A percentile compares a stretch with the other conserved stretches of the same genome.
These are phyloP conservation scores for Aspergillus vadensis DNA, from an alignment of 2,329 filamentous ascomycete genomes.

Conservation along the genomic window DNA sequence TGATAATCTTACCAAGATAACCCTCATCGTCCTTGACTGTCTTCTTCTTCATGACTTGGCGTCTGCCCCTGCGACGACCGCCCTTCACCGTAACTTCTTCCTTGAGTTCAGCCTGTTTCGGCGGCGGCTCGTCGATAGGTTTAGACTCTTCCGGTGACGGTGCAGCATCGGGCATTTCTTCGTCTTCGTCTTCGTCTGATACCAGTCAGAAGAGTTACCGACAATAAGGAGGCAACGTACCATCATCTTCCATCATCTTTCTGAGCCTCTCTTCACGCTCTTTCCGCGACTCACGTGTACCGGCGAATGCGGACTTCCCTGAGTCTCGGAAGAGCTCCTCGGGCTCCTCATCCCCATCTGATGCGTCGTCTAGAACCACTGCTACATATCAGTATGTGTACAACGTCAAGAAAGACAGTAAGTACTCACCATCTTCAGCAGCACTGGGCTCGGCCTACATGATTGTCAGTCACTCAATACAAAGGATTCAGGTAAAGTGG, in stretches of 20 bases:
- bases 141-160: slow-evolving; percentile 41
- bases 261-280: slow-evolving; percentile 67
- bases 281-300: slow-evolving; percentile 53
- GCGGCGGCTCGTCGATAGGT: slow-evolving; percentile 36
- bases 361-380: slow-evolving; percentile 57
- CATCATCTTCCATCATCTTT: slow-evolving; percentile 73
- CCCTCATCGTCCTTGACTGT: slow-evolving; percentile 85
- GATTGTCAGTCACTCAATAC: slow-evolving; percentile 2
- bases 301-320: slow-evolving; percentile 38
- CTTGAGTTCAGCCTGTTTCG: slow-evolving; percentile 53
- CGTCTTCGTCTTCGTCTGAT: slow-evolving; percentile 44
- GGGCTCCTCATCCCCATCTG: slow-evolving; percentile 60
- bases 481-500: slow-evolving; percentile 16
- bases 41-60: slow-evolving; percentile 84
- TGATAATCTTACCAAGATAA: slow-evolving; percentile 69
- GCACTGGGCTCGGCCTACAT: slow-evolving; percentile 40
- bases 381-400: slow-evolving; percentile 31
- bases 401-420: background rate
- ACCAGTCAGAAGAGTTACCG: slow-evolving; percentile 26
- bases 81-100: slow-evolving; percentile 57
- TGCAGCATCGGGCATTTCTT: slow-evolving; percentile 61
- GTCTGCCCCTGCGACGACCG: slow-evolving; percentile 72
- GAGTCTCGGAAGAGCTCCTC: slow-evolving; percentile 52
- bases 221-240: slow-evolving; percentile 40
- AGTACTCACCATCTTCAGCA: slow-evolving; percentile 53